phyloP scores from a whole-genome alignment of 148 eudicot species.

The Rheum nobile region DNA sequence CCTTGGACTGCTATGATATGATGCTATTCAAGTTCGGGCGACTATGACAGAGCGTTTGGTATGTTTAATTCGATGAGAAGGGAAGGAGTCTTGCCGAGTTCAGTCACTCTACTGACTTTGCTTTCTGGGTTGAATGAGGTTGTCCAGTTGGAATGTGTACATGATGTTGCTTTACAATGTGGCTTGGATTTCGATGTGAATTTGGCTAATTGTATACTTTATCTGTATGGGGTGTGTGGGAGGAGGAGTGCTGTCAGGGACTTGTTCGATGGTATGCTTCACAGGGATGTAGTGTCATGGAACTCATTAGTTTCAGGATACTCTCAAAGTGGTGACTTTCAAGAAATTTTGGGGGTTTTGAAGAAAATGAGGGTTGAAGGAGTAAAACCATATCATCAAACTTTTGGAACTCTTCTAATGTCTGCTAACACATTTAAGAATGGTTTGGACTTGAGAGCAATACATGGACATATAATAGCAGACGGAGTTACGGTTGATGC shows the following conservation, averaged over 20 bases:
- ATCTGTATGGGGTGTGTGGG: conserved; percentile 59
- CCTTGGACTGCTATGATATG: conserved; percentile 76
- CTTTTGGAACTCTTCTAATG: conserved; percentile 46
- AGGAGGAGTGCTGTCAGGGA: conserved; percentile 38
- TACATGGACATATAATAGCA: conserved; percentile 49
- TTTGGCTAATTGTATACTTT: no score
- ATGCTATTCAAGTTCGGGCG: conserved; percentile 40
- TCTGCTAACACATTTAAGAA: conserved; percentile 4
- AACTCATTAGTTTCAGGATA: no score
- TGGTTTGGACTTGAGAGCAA: conserved; percentile 19
- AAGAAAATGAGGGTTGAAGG: no score
- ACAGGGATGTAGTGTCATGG: no score
- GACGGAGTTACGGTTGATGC: conserved; percentile 37
- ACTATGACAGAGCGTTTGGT: conserved; percentile 23
- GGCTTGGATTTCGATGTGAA: conserved; percentile 36
- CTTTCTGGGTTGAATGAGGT: no score
- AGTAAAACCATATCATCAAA: conserved; percentile 57
- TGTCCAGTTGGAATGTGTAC: conserved; percentile 34
- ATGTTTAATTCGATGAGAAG: conserved; percentile 45
- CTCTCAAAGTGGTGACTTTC: no score
- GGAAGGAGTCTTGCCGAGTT: conserved; percentile 44
- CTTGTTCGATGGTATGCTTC: no score
- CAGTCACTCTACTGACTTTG: no score
- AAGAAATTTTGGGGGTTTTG: no score
- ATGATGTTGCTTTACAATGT: conserved; percentile 26